Percentiles rank a stretch among this genome's conserved stretches.
phyloP scores from a whole-genome alignment of 139 green algal species.

The Chlorella sp. region DNA sequence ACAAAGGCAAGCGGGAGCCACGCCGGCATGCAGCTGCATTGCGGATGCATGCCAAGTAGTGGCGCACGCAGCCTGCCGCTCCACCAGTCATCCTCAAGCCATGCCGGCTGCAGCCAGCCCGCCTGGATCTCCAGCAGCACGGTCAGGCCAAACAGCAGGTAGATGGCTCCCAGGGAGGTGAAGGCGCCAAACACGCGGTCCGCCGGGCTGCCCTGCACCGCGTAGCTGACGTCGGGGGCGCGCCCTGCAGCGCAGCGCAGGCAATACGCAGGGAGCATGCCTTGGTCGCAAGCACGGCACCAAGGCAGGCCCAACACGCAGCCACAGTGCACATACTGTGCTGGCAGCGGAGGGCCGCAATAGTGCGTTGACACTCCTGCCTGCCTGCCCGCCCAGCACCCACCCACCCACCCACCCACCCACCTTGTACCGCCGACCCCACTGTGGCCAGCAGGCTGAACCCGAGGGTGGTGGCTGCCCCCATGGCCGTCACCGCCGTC shows the following conservation, averaged over 20 bases:
- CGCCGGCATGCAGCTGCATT: neutral
- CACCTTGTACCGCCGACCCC: neutral
- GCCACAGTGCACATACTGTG: no score
- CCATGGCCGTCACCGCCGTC: neutral
- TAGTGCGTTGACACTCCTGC: no score
- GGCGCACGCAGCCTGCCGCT: no score
- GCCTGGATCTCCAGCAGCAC: slow-evolving; percentile 28
- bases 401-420: no score
- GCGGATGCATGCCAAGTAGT: no score
- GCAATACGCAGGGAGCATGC: neutral
- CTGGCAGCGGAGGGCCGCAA: no score
- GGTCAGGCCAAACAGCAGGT: slow-evolving; percentile 18
- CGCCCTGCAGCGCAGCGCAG: slow-evolving; percentile 3
- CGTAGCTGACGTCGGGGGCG: neutral
- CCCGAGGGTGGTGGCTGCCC: slow-evolving; percentile 8
- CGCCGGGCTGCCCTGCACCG: neutral
- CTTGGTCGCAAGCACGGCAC: neutral
- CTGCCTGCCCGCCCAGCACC: no score
- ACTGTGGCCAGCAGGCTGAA: slow-evolving; percentile 15
- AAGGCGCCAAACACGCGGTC: slow-evolving; percentile 17
- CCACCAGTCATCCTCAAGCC: no score
- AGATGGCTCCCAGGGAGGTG: slow-evolving; percentile 15
- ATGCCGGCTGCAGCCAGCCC: neutral
- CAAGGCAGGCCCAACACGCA: no score
- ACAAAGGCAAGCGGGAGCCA: neutral